Evolutionary conservation across 2,329 filamentous ascomycete species (phyloP).

Genomic region (Apiospora koreana): DNA sequence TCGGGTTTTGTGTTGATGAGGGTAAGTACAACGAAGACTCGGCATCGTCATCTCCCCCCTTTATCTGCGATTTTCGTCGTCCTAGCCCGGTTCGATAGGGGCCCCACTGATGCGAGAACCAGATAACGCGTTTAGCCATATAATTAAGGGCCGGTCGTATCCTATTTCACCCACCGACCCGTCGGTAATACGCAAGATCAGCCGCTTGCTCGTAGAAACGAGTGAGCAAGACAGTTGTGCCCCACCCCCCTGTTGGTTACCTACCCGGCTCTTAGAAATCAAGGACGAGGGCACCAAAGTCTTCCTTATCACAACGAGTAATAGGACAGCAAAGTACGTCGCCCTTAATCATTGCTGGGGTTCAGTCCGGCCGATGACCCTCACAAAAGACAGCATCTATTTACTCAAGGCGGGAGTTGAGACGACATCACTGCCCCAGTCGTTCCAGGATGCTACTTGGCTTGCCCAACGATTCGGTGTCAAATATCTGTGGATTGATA

Average conservation of each 20-base stretch:
- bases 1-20: neutral
- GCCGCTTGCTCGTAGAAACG: neutral
- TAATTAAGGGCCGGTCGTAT: neutral
- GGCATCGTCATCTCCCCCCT: neutral
- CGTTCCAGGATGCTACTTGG: too few species aligned
- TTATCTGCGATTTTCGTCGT: neutral
- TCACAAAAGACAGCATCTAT: neutral
- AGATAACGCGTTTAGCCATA: neutral
- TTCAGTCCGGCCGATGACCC: neutral
- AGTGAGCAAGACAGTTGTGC: neutral
- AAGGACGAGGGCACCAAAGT: neutral
- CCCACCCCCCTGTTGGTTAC: neutral
- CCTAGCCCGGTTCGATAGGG: neutral
- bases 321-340: neutral
- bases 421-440: neutral
- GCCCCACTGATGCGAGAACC: neutral
- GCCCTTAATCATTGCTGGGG: neutral
- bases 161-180: neutral
- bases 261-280: neutral
- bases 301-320: neutral
- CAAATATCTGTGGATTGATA: too few species aligned
- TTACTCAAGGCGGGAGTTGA: neutral
- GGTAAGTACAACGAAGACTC: neutral
- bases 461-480: too few species aligned
- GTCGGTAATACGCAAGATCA: neutral